These are phyloP conservation scores for Fusarium equiseti DNA, from an alignment of 2,329 filamentous ascomycete genomes.

Conservation along the genomic window DNA sequence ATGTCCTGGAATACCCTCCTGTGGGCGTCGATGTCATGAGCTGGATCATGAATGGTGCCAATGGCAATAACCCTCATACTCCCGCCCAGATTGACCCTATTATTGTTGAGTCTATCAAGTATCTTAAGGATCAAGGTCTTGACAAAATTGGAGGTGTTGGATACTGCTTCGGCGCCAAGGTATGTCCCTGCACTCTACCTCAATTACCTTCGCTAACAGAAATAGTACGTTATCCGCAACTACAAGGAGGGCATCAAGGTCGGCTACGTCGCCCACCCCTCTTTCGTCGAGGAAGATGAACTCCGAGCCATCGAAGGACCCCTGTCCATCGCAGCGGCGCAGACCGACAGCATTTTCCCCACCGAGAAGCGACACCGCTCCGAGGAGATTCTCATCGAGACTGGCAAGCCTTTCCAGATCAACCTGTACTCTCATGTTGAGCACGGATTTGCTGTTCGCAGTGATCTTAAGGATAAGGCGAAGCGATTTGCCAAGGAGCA, in stretches of 20 bases:
- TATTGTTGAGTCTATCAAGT: constrained; percentile 59
- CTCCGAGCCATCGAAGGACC: constrained; percentile 68
- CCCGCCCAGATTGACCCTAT: constrained; percentile 51
- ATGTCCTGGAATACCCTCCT: constrained; percentile 46
- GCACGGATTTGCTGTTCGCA: constrained; percentile 81
- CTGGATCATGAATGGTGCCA: constrained; percentile 57
- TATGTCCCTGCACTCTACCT: constrained; percentile 51
- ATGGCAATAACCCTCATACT: constrained; percentile 61
- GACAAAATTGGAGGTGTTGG: constrained; percentile 68
- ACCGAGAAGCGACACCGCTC: constrained; percentile 65
- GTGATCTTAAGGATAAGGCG: constrained; percentile 63
- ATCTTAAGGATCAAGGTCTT: constrained; percentile 65
- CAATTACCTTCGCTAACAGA: not conserved
- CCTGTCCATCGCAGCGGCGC: constrained; percentile 72
- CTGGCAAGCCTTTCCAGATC: constrained; percentile 72
- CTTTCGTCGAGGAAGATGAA: constrained; percentile 70
- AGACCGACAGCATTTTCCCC: constrained; percentile 71
- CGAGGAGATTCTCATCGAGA: constrained; percentile 69
- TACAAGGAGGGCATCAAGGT: constrained; percentile 67
- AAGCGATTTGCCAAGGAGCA: constrained; percentile 81
- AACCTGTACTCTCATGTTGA: constrained; percentile 74
- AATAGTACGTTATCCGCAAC: constrained; percentile 76
- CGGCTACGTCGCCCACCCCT: constrained; percentile 74
- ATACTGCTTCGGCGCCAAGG: constrained; percentile 75
- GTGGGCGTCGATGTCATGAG: constrained; percentile 49